phyloP scores from a whole-genome alignment of 2,329 filamentous ascomycete species.

The Clonostachys byssicola region DNA sequence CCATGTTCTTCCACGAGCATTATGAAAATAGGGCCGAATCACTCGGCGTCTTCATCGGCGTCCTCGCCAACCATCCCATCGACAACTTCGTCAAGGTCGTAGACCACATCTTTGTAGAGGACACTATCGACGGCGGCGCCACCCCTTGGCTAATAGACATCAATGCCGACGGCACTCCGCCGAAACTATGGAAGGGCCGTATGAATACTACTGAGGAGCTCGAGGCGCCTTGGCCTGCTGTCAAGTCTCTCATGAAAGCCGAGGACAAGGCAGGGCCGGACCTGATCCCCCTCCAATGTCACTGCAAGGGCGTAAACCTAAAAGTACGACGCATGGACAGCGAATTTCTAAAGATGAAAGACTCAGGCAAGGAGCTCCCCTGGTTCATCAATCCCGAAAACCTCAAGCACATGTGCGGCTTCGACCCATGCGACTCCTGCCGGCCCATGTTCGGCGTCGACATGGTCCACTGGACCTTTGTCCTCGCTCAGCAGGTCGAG shows the following conservation, averaged over 20 bases:
- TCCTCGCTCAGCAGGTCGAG: conserved; percentile 12
- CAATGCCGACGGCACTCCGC: neutral
- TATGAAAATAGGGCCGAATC: neutral
- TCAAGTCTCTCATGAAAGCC: too few species aligned
- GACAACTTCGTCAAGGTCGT: neutral
- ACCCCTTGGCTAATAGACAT: conserved; percentile 8
- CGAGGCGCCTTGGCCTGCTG: neutral
- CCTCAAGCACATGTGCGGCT: neutral
- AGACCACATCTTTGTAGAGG: neutral
- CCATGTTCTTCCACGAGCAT: neutral
- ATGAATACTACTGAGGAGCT: neutral
- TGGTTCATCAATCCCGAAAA: conserved; percentile 31
- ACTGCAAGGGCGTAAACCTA: neutral
- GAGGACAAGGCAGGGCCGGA: neutral
- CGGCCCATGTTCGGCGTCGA: neutral
- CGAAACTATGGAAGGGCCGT: neutral
- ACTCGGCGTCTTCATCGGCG: neutral
- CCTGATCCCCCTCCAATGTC: neutral
- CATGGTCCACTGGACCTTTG: neutral
- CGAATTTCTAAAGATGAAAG: conserved; percentile 1
- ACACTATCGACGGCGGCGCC: neutral
- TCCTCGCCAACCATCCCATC: neutral
- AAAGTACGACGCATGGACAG: conserved; percentile 11
- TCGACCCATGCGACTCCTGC: neutral
- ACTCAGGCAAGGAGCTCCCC: conserved; percentile 4